Percentiles rank a stretch among this genome's conserved stretches.
These are phyloP conservation scores for Aquilaria agallochum DNA, from an alignment of 441 rosid genomes.

Conservation along the genomic window DNA sequence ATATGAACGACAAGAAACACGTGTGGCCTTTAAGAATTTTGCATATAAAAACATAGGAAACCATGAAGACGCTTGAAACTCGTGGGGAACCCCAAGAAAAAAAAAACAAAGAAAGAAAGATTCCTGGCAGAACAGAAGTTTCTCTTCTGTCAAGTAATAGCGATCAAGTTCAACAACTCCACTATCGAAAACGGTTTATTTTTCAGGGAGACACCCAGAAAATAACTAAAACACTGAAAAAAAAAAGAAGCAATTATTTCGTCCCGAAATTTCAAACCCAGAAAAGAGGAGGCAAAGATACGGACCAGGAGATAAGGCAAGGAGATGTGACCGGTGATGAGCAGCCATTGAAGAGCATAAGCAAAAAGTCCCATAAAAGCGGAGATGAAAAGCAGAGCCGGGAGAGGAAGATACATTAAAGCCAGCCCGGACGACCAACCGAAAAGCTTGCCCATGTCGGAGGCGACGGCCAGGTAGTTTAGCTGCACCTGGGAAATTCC, in stretches of 20 bases:
- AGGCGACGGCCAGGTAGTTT: conserved; percentile 79
- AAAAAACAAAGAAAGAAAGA: too few relatives aligned
- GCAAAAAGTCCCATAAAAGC: conserved; percentile 71
- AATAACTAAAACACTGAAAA: background rate
- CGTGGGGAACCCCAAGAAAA: too few relatives aligned
- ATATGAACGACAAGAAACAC: too few relatives aligned
- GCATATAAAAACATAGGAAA: too few relatives aligned
- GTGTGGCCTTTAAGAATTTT: too few relatives aligned
- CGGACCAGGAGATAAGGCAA: conserved; percentile 70
- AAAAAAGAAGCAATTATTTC: too few relatives aligned
- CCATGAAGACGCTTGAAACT: too few relatives aligned
- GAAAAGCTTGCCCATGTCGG: conserved; percentile 77
- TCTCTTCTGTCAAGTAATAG: too few relatives aligned
- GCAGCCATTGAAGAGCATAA: conserved; percentile 80
- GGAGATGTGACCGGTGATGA: conserved; percentile 44
- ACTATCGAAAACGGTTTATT: too few relatives aligned
- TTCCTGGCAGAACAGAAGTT: too few relatives aligned
- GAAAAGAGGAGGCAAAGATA: background rate
- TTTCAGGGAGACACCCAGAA: too few relatives aligned
- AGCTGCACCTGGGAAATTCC: conserved; percentile 76
- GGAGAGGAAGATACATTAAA: conserved; percentile 52
- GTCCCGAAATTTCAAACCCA: too few relatives aligned
- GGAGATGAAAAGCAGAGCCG: conserved; percentile 57
- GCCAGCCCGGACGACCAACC: conserved; percentile 90
- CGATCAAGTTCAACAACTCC: background rate